Percentiles rank a stretch among this genome's conserved stretches.
These are phyloP conservation scores for Penicillium pulvis DNA, from an alignment of 495 filamentous ascomycete genomes.

Conservation along the genomic window DNA sequence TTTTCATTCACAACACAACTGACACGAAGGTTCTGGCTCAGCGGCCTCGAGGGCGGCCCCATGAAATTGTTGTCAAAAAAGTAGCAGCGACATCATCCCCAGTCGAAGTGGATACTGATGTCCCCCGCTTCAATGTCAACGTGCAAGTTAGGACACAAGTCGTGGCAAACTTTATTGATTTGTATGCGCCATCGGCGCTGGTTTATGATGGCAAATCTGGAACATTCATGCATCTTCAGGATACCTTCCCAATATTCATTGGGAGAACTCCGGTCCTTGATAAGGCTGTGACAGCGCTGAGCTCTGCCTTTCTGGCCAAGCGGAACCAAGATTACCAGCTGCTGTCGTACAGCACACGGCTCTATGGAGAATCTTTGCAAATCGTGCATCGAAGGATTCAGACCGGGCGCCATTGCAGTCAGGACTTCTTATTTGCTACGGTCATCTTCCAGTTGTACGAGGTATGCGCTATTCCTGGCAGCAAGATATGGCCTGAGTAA, in stretches of 20 bases:
- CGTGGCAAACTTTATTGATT: slow-evolving; percentile 21
- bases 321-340: slow-evolving; percentile 19
- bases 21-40: slow-evolving; percentile 10
- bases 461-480: slow-evolving; percentile 7
- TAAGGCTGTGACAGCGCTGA: slow-evolving; percentile 23
- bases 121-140: slow-evolving; percentile 22
- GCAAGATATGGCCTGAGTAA: background rate
- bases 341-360: slow-evolving; percentile 24
- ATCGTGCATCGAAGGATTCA: slow-evolving; percentile 22
- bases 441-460: slow-evolving; percentile 32
- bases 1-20: slow-evolving; percentile 22
- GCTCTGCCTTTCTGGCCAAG: slow-evolving; percentile 26
- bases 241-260: slow-evolving; percentile 18
- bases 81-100: background rate
- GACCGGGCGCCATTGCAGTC: slow-evolving; percentile 17
- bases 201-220: slow-evolving; percentile 8
- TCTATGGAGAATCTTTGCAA: slow-evolving; percentile 26
- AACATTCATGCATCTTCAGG: slow-evolving; percentile 11
- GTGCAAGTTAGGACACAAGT: slow-evolving; percentile 18
- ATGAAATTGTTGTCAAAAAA: background rate
- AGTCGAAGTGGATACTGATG: slow-evolving; percentile 7
- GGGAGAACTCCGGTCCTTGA: slow-evolving; percentile 20
- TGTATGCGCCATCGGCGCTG: slow-evolving; percentile 10
- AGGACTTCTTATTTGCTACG: slow-evolving; percentile 28
- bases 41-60: slow-evolving; percentile 1